These are phyloP conservation scores for Mucuna pruriens DNA, from an alignment of 306 rosid genomes.

Conservation along the genomic window DNA sequence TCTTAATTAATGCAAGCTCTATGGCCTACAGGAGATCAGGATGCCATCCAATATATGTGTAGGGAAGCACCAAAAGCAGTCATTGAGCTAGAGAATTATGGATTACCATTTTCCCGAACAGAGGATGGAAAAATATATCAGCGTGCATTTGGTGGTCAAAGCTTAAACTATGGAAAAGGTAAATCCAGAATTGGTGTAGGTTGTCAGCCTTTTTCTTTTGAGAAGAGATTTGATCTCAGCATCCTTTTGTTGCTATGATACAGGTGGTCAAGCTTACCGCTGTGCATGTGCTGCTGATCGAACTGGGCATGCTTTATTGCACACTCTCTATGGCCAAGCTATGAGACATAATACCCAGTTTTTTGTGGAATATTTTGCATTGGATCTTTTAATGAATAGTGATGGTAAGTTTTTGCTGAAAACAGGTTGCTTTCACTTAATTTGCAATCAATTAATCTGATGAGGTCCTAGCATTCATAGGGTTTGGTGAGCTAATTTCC, in stretches of 20 bases:
- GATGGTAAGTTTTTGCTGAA: constrained; percentile 63
- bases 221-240: constrained; percentile 30
- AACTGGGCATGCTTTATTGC: constrained; percentile 92
- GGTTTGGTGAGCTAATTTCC: not conserved
- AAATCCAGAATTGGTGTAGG: constrained; percentile 18
- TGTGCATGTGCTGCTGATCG: constrained; percentile 98
- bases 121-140: constrained; percentile 91
- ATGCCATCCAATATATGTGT: constrained; percentile 93
- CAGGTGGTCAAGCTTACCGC: constrained; percentile 95
- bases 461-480: not conserved
- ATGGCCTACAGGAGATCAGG: constrained; percentile 77
- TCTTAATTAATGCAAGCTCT: constrained; percentile 27
- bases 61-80: constrained; percentile 96
- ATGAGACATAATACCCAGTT: constrained; percentile 92
- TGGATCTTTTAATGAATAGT: constrained; percentile 79
- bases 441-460: constrained; percentile 8
- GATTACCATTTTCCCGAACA: constrained; percentile 86
- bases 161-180: constrained; percentile 92
- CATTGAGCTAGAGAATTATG: constrained; percentile 90
- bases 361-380: constrained; percentile 89
- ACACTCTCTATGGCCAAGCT: constrained; percentile 90
- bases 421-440: constrained; percentile 4
- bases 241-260: constrained; percentile 39
- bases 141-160: constrained; percentile 98
- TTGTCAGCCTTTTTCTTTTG: not conserved